Evolutionary conservation across 495 filamentous ascomycete genomes (phyloP), one percentile per base, ranked within the genome.

Genomic region (Schizothecium vesticola): DNA sequence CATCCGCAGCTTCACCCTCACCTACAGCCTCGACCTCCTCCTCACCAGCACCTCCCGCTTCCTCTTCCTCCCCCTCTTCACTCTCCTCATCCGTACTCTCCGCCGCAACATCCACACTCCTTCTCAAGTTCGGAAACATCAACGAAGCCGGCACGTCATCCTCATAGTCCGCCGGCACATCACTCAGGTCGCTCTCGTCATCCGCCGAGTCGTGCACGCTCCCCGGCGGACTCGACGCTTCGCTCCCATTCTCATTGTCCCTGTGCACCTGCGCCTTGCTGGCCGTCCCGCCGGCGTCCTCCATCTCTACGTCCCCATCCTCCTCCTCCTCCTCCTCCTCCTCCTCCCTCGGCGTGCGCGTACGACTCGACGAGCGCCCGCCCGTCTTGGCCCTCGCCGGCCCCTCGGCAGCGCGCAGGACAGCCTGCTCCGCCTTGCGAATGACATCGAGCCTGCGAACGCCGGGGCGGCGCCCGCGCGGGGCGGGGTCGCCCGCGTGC

Each of bases 141-240:
- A 84, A 61, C 26, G 77, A 75, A 28, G 80, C 73, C 9, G 80
- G 79, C 60, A 78, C 74, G 21, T 83, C 78, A 58, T 83, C 78
- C 63, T 85, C 82, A 33, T 82, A 80, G 60, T 80, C 81, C 16
- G 86, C 81, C 3, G 85, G 83, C 36, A 89, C 84, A 64, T 94
- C 91, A 64, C 89, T 92, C 9, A 93, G 78, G 68, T 93, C 91
- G 74, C 90, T 93, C 77, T 94, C 91, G 67, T 92, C 91, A 70
- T 93, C 91, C 0, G 89, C 91, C 63, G 86, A 90, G 65, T 92
- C 91, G 68, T 91, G 89, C 16, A 91, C 75, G 71, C 87, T 91
- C 16, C 86, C 84, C 0, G 87, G 84, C 7, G 81, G 82, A 13
- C 76, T 80, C 2, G 72, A 76, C 2, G 66, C 69, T 16, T 73